Evolutionary conservation across 1,284 basidiomycete genomes (phyloP), one percentile per base, ranked within the genome.

Genomic region (Tetrapyrgos nigripes): DNA sequence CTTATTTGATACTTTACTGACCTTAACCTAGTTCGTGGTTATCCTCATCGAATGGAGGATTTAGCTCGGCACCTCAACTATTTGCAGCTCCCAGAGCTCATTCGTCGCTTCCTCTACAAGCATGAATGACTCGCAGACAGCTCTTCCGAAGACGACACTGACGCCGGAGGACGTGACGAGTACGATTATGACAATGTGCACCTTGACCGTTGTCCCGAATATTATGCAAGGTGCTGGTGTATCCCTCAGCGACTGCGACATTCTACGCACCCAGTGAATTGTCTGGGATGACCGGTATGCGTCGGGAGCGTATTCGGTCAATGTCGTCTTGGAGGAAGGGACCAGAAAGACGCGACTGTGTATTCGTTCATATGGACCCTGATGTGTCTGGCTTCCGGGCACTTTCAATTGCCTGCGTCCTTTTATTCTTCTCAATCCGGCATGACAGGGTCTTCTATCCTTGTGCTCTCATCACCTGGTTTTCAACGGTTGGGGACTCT

Each of bases 251-350:
- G 0, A 24, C 62, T 1, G 64, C 70, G 0, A 63, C 51, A 0
- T 75, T 69, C 54, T 70, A 65, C 62, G 64, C 71, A 0, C 73
- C 70, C n/a, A 74, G 73, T 47, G 68, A 76, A 33, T 55, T 60
- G 0, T 68, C 62, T 35, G 69, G 72, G 0, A 49, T 64, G 33
- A 53, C 62, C 4, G 65, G 68, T 0, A 72, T 73, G 68, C 59
- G 62, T 43, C 57, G 60, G n/a, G 66, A 74, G 53, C 56, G 50
- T 0, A 70, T 73, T 10, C 58, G 61, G 29, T 62, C 59, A 4
- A 64, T 44, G 10, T 65, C 66, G 3, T 60, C 51, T 14, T 73
- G 64, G 63, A n/a, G n/a, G n/a, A 27, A 35, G 17, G 59, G 51
- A 6, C 9, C 27, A 14, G 40, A 45, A 17, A 57, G 60, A 19